Percentiles rank a stretch among this genome's conserved stretches.
phyloP scores from a whole-genome alignment of 2,329 filamentous ascomycete genomes.

The Alternaria gansuensis region DNA sequence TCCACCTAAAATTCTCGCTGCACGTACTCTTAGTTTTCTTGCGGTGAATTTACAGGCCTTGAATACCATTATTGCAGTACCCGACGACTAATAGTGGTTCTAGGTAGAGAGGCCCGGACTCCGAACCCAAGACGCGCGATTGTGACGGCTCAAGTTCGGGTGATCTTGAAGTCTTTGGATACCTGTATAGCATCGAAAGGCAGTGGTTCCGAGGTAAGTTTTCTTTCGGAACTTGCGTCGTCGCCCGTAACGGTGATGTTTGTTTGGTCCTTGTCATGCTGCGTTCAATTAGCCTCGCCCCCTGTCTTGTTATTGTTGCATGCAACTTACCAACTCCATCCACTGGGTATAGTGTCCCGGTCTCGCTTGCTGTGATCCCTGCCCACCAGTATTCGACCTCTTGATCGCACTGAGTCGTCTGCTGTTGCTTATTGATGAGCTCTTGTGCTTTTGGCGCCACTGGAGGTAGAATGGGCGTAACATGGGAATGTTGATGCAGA shows the following conservation, averaged over 20 bases:
- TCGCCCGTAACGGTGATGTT: constrained; percentile 27
- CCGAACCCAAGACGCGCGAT: neutral
- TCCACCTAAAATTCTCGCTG: neutral
- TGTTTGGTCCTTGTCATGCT: constrained; percentile 33
- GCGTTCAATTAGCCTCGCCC: constrained; percentile 8
- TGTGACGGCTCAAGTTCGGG: constrained; percentile 10
- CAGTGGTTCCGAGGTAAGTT: constrained; percentile 24
- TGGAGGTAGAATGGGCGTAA: constrained; percentile 35
- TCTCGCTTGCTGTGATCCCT: constrained; percentile 16
- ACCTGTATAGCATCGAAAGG: constrained; percentile 29
- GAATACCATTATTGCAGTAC: neutral
- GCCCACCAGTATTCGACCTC: constrained; percentile 19
- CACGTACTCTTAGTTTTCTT: neutral
- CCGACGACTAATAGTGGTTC: neutral
- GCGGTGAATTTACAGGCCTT: neutral
- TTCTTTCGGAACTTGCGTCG: constrained; percentile 34
- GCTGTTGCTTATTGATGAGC: constrained; percentile 15
- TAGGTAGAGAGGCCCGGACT: neutral
- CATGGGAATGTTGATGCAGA: constrained; percentile 39
- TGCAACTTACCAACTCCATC: constrained; percentile 33
- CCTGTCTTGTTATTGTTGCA: neutral
- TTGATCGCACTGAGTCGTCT: constrained; percentile 14
- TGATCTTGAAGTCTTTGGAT: constrained; percentile 30
- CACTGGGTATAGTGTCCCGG: constrained; percentile 31
- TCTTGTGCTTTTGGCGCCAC: constrained; percentile 33